Base-by-base conservation (phyloP, 805 yeast species). In the Kodamaea jinghongensis region DNA sequence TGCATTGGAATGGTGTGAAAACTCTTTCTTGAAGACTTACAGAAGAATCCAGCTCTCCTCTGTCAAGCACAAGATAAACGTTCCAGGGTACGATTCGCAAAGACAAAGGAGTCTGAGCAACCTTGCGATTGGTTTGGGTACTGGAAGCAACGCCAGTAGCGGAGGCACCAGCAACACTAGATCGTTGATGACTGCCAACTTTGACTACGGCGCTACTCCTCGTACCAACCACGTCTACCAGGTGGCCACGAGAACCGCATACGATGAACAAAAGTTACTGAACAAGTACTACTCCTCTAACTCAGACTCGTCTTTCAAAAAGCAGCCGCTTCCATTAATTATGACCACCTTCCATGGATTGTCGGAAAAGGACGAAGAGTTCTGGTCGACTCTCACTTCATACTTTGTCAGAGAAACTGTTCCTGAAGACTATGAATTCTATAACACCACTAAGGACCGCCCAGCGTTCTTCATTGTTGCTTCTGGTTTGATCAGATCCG, bases 1-100 rank as follows among this genome's bases (percentile, higher is more conserved):
- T 40, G 96, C 96, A 0, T 71, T 93, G 31, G 98, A 93, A 61
- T 91, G 96, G 96, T 88, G 97, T 67, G 99, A 93, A 60, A 91
- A 93, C 62, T 82, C 83, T 51, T 88, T 90, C 50, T 71, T 93
- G 52, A 70, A 76, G 36, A 76, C 80, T 20, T 83, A 82, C 57
- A 79, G 73, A 49, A 41, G 55, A 28, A 47, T 63, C 28, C 53
- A 57, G 51, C 38, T 33, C 11, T 28, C 38, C 9, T 38, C 34
- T 23, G 5, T 34, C 17, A 61, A 60, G 22, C 43, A 43, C 25
- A 47, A 40, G 13, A 35, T 46, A 16, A 42, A 37, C 17, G 45
- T 45, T 6, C 49, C 50, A 4, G 41, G 36, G n/a, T 41, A 30
- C 29, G 36, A 30, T 8, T 17, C 31, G n/a, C 34, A 26, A 28